A percentile compares a stretch with the other conserved stretches of the same genome.
Evolutionary conservation across 1,284 basidiomycete species (phyloP).

Genomic region (Mycosarcoma mackinlayi): DNA sequence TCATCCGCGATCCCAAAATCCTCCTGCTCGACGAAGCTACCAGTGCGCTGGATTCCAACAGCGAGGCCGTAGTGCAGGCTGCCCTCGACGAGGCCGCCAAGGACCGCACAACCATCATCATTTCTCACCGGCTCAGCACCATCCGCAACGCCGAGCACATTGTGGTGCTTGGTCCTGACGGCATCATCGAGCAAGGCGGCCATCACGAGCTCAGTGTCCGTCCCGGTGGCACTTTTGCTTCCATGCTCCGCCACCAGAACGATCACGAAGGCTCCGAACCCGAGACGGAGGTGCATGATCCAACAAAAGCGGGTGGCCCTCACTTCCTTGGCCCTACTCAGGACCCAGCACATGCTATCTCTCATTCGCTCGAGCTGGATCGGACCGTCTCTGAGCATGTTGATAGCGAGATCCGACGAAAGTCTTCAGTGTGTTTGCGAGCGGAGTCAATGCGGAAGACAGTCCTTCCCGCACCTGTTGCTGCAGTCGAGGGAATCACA

Average conservation of each 20-base stretch:
- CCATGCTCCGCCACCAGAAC: constrained; percentile 1
- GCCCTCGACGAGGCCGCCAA: constrained; percentile 23
- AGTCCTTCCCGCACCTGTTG: too few relatives aligned
- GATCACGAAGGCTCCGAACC: neutral
- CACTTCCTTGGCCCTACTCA: neutral
- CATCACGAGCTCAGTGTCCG: constrained; percentile 33
- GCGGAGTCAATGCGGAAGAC: too few relatives aligned
- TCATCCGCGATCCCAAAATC: constrained; percentile 42
- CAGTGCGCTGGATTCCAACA: constrained; percentile 83
- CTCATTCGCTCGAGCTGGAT: neutral
- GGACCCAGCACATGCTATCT: neutral
- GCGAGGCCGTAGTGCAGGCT: constrained; percentile 65
- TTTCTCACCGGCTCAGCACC: constrained; percentile 4
- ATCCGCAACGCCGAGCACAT: constrained; percentile 22
- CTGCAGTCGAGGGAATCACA: neutral
- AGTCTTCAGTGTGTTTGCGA: too few relatives aligned
- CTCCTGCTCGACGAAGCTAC: constrained; percentile 75
- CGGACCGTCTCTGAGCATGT: neutral
- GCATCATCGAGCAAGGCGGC: constrained; percentile 51
- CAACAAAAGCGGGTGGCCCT: neutral
- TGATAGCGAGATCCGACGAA: neutral
- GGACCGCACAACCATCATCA: constrained; percentile 4
- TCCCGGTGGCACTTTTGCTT: neutral
- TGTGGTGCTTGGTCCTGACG: constrained; percentile 52
- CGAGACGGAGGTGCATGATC: neutral